Evolutionary conservation across 176 grass and related monocot genomes (phyloP), one percentile per base, ranked within the genome.

Genomic region (Phoenix roebelenii): DNA sequence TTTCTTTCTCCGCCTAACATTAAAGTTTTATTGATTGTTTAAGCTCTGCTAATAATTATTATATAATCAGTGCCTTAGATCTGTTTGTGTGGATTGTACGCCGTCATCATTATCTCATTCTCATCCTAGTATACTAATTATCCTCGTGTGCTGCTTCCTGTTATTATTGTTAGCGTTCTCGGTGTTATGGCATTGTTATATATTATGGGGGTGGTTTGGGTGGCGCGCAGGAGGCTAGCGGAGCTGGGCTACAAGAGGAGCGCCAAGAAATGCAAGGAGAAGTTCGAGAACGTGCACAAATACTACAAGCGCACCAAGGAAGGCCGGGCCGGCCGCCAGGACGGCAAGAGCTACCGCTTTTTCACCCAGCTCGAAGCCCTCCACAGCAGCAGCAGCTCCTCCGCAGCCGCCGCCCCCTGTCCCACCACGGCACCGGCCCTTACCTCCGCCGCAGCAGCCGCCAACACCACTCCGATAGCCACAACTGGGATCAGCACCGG

Each of bases 231-330:
- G 78, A 98, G 92, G 70, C 81, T 98, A 53, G 82, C 64, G 1
- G 88, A 98, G 67, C 67, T 85, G 26, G 94, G 94, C 14, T 98
- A 98, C 81, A 77, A 44, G 67, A 79, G 94, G 59, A 98, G 74
- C 76, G 76, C 67, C 24, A 98, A 98, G 74, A 98, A 98, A 80
- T 98, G 94, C 78, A 98, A 98, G 79, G 94, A 98, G 85, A 98
- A 98, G 75, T 98, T 98, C 60, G 94, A 98, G 79, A 98, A 98
- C 88, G 85, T 93, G 63, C 85, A 93, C 73, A 98, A 98, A 79
- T 98, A 98, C 74, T 98, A 98, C 85, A 98, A 98, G 79, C 88
- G 94, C 70, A 98, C 94, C 49, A 98, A 98, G 82, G 94, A 98
- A 52, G 86, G 75, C 88, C 88, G 88, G 29, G 84, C 94, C 58